A percentile compares a stretch with the other conserved stretches of the same genome.
Evolutionary conservation across 805 yeast genomes (phyloP).

Genomic region (Kuraishia ogatae): DNA sequence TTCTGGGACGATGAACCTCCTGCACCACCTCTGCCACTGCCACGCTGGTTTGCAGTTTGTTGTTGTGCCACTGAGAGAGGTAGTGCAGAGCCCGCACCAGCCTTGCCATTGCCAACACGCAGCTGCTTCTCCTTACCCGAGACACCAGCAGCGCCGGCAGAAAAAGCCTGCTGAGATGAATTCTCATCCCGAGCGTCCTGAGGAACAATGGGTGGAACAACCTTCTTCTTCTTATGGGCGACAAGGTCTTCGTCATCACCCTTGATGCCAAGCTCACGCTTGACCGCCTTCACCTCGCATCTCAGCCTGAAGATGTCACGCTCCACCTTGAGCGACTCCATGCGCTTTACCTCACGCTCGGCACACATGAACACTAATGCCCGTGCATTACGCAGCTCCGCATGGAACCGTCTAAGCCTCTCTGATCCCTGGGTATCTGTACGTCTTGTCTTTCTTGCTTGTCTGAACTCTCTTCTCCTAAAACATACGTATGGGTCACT

Average conservation of each 20-base stretch:
- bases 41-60: slow-evolving; percentile 11
- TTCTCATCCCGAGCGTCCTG: slow-evolving; percentile 8
- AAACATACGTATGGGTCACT: slow-evolving; percentile 93
- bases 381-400: slow-evolving; percentile 70
- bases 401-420: slow-evolving; percentile 62
- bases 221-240: slow-evolving; percentile 65
- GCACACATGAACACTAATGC: slow-evolving; percentile 62
- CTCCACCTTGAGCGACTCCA: slow-evolving; percentile 56
- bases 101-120: slow-evolving; percentile 4
- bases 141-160: not conserved
- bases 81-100: slow-evolving; percentile 1
- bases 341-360: slow-evolving; percentile 60
- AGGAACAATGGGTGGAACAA: slow-evolving; percentile 13
- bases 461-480: slow-evolving; percentile 91
- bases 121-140: not conserved
- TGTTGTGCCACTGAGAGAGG: slow-evolving; percentile 5
- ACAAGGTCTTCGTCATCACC: slow-evolving; percentile 82
- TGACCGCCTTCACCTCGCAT: slow-evolving; percentile 60
- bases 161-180: not conserved
- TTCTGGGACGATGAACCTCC: slow-evolving; percentile 6
- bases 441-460: slow-evolving; percentile 91
- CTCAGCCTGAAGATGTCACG: slow-evolving; percentile 63
- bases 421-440: slow-evolving; percentile 89
- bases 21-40: slow-evolving; percentile 2
- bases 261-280: slow-evolving; percentile 64